A percentile compares a stretch with the other conserved stretches of the same genome.
Conservation (phyloP, 148 eudicot genomes). For the Mesembryanthemum crystallinum region DNA sequence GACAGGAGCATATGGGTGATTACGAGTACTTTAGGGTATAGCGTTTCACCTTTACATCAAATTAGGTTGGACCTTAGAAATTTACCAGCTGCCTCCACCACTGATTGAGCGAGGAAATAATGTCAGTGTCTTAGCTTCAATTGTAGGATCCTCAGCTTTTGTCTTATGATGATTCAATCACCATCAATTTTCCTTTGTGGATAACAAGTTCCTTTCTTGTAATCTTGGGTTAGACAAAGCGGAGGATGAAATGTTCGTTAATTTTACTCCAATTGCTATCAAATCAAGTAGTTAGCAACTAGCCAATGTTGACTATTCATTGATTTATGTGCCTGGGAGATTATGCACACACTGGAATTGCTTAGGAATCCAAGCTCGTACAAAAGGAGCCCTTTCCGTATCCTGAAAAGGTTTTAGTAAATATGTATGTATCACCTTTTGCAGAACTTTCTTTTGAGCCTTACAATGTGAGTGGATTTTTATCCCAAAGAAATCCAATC, state of each 20-base stretch:
- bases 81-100: not conserved
- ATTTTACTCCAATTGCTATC: not conserved
- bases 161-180: not conserved
- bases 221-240: not conserved
- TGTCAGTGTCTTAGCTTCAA: not conserved
- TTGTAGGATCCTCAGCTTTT: not conserved
- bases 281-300: not conserved
- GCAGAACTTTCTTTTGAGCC: not conserved
- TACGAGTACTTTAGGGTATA: slow-evolving; percentile 5
- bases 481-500: slow-evolving; percentile 18
- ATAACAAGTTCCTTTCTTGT: not conserved
- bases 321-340: not conserved
- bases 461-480: slow-evolving; percentile 9
- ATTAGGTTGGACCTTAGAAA: slow-evolving; percentile 8
- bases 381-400: slow-evolving; percentile 6
- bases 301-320: not conserved
- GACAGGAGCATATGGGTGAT: slow-evolving; percentile 19
- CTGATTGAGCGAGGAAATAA: not conserved
- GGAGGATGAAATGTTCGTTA: slow-evolving; percentile 1
- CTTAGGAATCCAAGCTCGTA: slow-evolving; percentile 7
- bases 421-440: not conserved
- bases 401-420: too few species aligned
- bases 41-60: slow-evolving; percentile 9
- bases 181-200: not conserved
- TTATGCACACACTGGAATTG: slow-evolving; percentile 1